Percentiles rank a stretch among this genome's conserved stretches.
Conservation (phyloP, 768 basidiomycete genomes). For the Mycena alexandri region DNA sequence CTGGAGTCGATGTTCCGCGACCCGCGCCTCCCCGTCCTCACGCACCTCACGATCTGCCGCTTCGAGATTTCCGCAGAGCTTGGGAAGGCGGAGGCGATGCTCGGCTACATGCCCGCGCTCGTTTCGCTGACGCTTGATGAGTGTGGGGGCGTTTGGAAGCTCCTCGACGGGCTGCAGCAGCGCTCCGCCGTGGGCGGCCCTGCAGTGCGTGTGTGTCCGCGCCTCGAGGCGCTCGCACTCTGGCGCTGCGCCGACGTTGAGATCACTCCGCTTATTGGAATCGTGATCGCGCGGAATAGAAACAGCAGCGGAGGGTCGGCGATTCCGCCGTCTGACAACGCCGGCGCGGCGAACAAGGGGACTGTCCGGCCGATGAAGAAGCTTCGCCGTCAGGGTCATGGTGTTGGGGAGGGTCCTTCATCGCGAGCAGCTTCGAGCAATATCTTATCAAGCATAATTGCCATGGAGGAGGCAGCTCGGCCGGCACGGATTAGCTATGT, state of each 20-base stretch:
- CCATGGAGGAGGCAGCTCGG: constrained; percentile 51
- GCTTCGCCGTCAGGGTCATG: constrained; percentile 41
- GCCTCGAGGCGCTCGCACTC: constrained; percentile 63
- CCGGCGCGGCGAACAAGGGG: constrained; percentile 36
- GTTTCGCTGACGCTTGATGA: constrained; percentile 60
- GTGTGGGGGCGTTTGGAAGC: constrained; percentile 56
- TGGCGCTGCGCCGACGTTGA: constrained; percentile 64
- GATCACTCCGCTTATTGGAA: constrained; percentile 49
- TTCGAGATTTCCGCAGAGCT: constrained; percentile 57
- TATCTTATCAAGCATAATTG: constrained; percentile 50
- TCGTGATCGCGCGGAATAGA: constrained; percentile 52
- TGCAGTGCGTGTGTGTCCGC: constrained; percentile 63
- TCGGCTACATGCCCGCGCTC: constrained; percentile 67
- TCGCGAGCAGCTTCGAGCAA: constrained; percentile 37
- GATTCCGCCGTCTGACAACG: constrained; percentile 43
- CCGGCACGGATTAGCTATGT: constrained; percentile 56
- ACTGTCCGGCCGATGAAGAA: constrained; percentile 54
- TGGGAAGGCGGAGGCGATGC: constrained; percentile 53
- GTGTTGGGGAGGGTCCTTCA: constrained; percentile 9
- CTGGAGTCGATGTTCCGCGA: constrained; percentile 68
- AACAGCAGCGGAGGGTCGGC: constrained; percentile 33
- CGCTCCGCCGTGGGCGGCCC: constrained; percentile 36
- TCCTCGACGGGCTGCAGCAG: constrained; percentile 58
- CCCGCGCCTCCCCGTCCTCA: constrained; percentile 64
- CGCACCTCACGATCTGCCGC: constrained; percentile 63